These are phyloP conservation scores for Salpingoeca rosetta DNA, from an alignment of 78 protist genomes.

Conservation along the genomic window DNA sequence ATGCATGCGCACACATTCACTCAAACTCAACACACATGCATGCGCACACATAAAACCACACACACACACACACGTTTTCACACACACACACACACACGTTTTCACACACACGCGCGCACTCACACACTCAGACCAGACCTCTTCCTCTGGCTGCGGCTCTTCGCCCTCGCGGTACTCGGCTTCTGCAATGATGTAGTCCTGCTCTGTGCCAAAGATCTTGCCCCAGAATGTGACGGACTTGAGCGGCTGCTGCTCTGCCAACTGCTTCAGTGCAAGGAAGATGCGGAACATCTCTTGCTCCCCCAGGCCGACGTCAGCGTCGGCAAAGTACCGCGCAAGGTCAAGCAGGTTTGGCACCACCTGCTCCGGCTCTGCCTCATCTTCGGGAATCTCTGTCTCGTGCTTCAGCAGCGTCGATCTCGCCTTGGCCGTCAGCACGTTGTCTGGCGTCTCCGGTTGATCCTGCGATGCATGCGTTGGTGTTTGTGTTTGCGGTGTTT, in stretches of 20 bases:
- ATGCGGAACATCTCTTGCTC: neutral
- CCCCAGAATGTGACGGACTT: slow-evolving; percentile 28
- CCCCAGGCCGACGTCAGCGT: neutral
- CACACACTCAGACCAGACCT: no score
- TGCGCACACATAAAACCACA: no score
- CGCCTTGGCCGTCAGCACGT: neutral
- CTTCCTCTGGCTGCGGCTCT: neutral
- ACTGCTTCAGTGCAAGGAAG: neutral
- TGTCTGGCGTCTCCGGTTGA: neutral
- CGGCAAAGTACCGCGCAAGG: neutral
- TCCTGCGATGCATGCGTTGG: no score
- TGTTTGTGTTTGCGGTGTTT: no score
- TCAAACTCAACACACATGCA: no score
- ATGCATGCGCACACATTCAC: no score
- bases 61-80: no score
- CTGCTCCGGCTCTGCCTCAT: neutral
- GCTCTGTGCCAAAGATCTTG: slow-evolving; percentile 19
- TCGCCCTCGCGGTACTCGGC: neutral
- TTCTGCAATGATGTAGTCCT: slow-evolving; percentile 11
- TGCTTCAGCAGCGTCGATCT: neutral
- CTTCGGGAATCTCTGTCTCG: neutral
- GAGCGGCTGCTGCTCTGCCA: neutral
- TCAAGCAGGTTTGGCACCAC: neutral
- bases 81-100: no score
- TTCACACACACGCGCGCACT: no score